These are phyloP conservation scores for Suhomyces ambrosiae DNA, from an alignment of 1,139 yeast genomes.

Conservation along the genomic window DNA sequence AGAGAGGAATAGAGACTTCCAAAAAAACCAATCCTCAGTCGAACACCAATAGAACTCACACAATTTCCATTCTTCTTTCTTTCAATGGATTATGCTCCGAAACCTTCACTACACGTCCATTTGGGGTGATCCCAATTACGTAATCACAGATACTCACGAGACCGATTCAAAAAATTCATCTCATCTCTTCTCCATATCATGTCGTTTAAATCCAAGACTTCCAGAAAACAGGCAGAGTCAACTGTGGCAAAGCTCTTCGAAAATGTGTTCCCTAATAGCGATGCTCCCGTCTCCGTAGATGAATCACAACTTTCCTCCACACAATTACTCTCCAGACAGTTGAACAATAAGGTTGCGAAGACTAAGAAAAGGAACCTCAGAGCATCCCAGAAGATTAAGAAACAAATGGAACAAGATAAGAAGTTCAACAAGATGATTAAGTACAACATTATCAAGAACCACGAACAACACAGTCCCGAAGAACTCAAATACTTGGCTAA, in stretches of 20 bases:
- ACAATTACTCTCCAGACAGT: conserved; percentile 21
- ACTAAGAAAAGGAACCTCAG: conserved; percentile 43
- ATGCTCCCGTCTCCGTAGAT: conserved; percentile 22
- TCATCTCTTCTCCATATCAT: conserved; percentile 15
- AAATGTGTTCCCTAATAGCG: conserved; percentile 41
- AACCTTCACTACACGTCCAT: too few species aligned
- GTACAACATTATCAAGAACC: conserved; percentile 50
- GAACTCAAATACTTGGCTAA: conserved; percentile 53
- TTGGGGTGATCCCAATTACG: too few species aligned
- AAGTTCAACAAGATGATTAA: conserved; percentile 53
- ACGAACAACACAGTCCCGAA: conserved; percentile 37
- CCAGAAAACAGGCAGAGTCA: conserved; percentile 38
- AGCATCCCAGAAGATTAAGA: conserved; percentile 35
- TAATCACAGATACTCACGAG: too few species aligned
- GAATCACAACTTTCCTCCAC: conserved; percentile 20
- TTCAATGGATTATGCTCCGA: too few species aligned
- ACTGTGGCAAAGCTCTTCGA: conserved; percentile 47
- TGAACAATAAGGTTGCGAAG: conserved; percentile 15
- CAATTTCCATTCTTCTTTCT: too few species aligned
- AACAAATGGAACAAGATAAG: conserved; percentile 36
- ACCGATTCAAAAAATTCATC: background rate
- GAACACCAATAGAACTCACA: too few species aligned
- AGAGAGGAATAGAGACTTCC: too few species aligned
- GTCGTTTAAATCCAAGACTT: conserved; percentile 33
- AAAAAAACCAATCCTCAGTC: too few species aligned